Conservation (phyloP, 129 eudicot species). For the Lactuca sativa region DNA sequence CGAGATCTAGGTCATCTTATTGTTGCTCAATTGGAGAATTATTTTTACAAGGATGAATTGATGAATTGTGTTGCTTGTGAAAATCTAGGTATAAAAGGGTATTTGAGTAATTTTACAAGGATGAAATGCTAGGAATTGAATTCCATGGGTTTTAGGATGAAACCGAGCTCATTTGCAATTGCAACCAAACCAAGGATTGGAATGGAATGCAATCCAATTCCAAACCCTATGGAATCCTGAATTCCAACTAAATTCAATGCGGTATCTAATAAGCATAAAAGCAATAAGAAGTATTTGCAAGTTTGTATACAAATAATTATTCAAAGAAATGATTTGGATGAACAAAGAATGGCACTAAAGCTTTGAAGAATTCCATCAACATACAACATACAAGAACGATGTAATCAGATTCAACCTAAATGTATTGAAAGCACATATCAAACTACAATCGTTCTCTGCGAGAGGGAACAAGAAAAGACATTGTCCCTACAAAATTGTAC, state of each 20-base stretch:
- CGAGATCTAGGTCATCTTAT: too few species aligned
- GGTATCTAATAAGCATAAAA: background rate
- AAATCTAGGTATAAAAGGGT: too few species aligned
- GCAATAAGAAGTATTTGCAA: slow-evolving; percentile 16
- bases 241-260: background rate
- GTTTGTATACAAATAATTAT: background rate
- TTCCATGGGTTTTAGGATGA: too few species aligned
- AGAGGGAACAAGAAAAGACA: slow-evolving; percentile 2
- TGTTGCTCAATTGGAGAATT: too few species aligned
- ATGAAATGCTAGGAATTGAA: too few species aligned
- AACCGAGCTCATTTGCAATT: too few species aligned
- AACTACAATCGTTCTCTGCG: slow-evolving; percentile 7
- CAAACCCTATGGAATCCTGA: too few species aligned
- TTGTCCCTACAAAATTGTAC: background rate
- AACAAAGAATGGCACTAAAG: slow-evolving; percentile 12
- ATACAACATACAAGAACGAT: background rate
- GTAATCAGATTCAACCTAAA: slow-evolving; percentile 16
- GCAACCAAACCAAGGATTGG: too few species aligned
- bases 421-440: background rate
- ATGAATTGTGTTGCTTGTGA: too few species aligned
- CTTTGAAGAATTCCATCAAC: background rate
- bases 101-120: too few species aligned
- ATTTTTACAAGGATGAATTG: too few species aligned
- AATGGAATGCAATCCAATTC: too few species aligned
- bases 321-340: slow-evolving; percentile 5